These are phyloP conservation scores for Neltuma alba DNA, from an alignment of 306 rosid genomes.

Conservation along the genomic window DNA sequence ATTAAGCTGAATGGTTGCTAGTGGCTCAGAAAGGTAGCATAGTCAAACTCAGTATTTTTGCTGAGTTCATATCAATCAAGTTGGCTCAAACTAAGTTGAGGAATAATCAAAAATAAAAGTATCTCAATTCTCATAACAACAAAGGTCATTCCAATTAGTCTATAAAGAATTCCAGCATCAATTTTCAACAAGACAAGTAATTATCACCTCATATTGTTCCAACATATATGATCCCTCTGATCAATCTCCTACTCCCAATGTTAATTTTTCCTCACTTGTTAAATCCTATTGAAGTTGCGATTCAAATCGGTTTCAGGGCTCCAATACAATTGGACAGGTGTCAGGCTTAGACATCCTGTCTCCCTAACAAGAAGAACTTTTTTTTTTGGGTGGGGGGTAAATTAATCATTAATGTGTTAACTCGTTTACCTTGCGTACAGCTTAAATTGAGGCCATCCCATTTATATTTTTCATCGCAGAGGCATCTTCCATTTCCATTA, in stretches of 20 bases:
- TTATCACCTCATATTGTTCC: background rate
- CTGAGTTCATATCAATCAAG: background rate
- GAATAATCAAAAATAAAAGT: too few species aligned
- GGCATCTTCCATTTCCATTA: conserved; percentile 37
- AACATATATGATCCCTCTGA: background rate
- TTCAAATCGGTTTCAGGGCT: background rate
- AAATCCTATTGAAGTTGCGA: background rate
- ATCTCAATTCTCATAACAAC: too few species aligned
- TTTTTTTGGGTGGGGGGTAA: background rate
- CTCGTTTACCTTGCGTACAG: conserved; percentile 34
- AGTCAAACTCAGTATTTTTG: too few species aligned
- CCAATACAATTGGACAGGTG: background rate
- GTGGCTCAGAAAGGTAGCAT: background rate
- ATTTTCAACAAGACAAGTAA: background rate
- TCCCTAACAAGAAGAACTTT: background rate
- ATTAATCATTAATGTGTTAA: background rate
- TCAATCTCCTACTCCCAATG: background rate
- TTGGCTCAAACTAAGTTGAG: too few species aligned
- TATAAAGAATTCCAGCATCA: background rate
- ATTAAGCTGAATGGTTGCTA: background rate
- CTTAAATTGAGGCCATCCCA: conserved; percentile 34
- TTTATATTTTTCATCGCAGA: conserved; percentile 21
- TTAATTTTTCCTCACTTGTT: background rate
- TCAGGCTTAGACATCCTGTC: too few species aligned
- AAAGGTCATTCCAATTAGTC: background rate